Evolutionary conservation across 768 basidiomycete species (phyloP), one percentile per base, ranked within the genome.

Genomic region (Boletus sp.): DNA sequence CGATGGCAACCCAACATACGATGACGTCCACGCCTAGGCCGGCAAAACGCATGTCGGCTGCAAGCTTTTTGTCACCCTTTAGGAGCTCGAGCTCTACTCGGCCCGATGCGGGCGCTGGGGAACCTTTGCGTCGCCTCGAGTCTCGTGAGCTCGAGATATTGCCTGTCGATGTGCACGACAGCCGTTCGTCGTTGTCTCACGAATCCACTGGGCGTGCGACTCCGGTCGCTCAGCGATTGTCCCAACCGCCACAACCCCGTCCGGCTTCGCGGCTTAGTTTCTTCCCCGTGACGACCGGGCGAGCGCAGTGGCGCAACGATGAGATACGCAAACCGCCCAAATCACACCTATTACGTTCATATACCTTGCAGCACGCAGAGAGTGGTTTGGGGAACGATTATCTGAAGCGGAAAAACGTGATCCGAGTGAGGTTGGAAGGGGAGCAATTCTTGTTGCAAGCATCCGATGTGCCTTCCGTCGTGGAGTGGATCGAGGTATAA

Each of bases 361-460:
- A 97, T 68, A 85, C 90, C 20, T 76, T 98, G 71, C 93, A 96
- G 71, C 73, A 89, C 63, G 93, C 94, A 7, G 95, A 98, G 78
- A 93, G 92, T 58, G 97, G 97, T 20, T 71, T 99, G 37, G 97
- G 93, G 33, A 94, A 91, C 57, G 97, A 99, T 71, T 99, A 99
- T 73, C 37, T 84, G 61, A 98, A 98, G 80, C 79, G 94, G 60
- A 89, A 85, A 77, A 91, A 98, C 70, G 96, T 98, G 45, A 94
- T 98, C 35, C 81, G 97, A 20, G 84, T 98, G 30, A 76, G 96
- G 55, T 76, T 94, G 61, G 94, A 97, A 70, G 97, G 96, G 12
- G 92, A 98, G 76, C 97, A 99, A 75, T 99, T 99, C 73, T 76
- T 99, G 63, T 65, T 99, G 64, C 96, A 99, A 74, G 91, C 92